Evolutionary conservation across 331 rosid genomes (phyloP).

Genomic region (Malus hybrid): DNA sequence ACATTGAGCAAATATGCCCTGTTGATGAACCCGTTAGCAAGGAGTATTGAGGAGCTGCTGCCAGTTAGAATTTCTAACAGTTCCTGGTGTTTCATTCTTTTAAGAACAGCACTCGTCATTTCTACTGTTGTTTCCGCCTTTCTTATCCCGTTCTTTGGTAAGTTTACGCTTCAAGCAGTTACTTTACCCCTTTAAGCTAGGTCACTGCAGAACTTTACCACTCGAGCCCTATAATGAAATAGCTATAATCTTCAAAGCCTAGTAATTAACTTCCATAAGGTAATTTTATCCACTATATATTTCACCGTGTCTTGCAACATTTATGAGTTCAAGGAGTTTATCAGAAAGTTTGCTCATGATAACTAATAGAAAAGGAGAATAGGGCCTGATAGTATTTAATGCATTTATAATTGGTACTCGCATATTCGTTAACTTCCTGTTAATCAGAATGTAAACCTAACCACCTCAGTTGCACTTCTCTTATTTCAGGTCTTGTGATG

Average conservation of each 20-base stretch:
- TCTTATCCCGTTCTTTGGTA: conserved; percentile 81
- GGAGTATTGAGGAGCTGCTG: conserved; percentile 72
- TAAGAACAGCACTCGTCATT: conserved; percentile 56
- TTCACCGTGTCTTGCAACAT: not conserved
- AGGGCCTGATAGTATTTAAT: not conserved
- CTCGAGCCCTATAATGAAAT: not conserved
- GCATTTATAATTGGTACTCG: not conserved
- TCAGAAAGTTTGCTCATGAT: not conserved
- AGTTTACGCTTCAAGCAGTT: not conserved
- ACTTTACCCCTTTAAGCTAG: not conserved
- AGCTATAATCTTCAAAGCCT: not conserved
- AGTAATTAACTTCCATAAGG: not conserved
- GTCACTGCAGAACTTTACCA: not conserved
- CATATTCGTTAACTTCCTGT: not conserved
- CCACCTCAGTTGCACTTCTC: not conserved
- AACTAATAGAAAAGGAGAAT: no score
- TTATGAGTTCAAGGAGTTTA: not conserved
- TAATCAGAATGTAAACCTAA: not conserved
- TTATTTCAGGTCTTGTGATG: conserved; percentile 81
- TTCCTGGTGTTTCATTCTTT: conserved; percentile 48
- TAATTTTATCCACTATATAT: not conserved
- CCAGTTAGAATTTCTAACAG: conserved; percentile 41
- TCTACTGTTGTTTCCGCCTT: conserved; percentile 65
- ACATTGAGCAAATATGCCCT: conserved; percentile 55
- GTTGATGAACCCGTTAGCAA: conserved; percentile 76